These are phyloP conservation scores for Kwoniella europaea DNA, from an alignment of 768 basidiomycete genomes.

Conservation along the genomic window DNA sequence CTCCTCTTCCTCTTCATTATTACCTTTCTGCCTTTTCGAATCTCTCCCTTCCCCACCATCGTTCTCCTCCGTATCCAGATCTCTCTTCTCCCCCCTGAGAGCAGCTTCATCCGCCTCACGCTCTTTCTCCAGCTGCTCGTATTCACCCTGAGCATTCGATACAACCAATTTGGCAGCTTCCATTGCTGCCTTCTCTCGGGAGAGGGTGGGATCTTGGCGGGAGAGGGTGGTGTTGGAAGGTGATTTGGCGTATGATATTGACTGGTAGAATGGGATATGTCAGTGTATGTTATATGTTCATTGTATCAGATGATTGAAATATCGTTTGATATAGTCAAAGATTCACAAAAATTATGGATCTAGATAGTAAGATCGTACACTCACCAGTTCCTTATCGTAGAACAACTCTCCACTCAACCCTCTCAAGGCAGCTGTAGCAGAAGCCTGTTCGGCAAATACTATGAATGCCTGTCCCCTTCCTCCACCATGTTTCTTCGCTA, in stretches of 20 bases:
- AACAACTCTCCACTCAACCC: conserved; percentile 91
- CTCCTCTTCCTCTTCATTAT: conserved; percentile 79
- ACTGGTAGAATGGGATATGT: conserved; percentile 62
- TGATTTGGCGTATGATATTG: conserved; percentile 85
- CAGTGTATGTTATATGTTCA: neutral
- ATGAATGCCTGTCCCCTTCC: conserved; percentile 96
- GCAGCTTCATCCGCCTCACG: conserved; percentile 66
- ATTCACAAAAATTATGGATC: too few species aligned
- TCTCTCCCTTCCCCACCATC: conserved; percentile 64
- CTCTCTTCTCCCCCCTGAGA: conserved; percentile 61
- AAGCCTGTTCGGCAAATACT: conserved; percentile 88
- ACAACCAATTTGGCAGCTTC: conserved; percentile 57
- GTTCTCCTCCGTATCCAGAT: conserved; percentile 67
- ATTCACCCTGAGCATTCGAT: conserved; percentile 60
- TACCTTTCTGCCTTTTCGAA: conserved; percentile 72
- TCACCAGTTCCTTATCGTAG: conserved; percentile 88
- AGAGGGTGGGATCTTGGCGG: conserved; percentile 67
- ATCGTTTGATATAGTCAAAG: too few species aligned
- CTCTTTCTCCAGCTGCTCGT: conserved; percentile 60
- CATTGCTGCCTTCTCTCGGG: conserved; percentile 54
- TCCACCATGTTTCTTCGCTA: conserved; percentile 81
- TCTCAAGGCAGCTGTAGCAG: conserved; percentile 89
- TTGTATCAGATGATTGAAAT: too few species aligned
- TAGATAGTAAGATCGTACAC: conserved; percentile 45
- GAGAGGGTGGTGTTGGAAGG: conserved; percentile 84